A percentile compares a stretch with the other conserved stretches of the same genome.
Conservation (phyloP, 1,284 basidiomycete genomes). For the Chalciporus sp. region DNA sequence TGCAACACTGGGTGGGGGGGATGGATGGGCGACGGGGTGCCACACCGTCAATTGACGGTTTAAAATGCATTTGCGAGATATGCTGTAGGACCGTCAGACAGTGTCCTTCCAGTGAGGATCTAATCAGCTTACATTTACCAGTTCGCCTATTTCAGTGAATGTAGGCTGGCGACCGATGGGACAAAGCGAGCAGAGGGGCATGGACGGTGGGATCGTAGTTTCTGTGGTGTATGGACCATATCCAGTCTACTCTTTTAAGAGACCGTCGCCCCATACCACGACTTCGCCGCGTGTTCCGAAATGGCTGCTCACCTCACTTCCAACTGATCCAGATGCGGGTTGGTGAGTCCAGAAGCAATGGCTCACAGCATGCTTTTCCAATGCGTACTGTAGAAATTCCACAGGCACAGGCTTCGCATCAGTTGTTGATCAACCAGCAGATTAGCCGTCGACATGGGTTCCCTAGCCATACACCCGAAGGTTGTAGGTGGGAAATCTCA, state of each 20-base stretch:
- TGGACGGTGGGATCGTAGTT: slow-evolving; percentile 23
- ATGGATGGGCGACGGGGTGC: slow-evolving; percentile 3
- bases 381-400: slow-evolving; percentile 17
- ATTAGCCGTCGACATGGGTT: neutral
- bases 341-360: slow-evolving; percentile 25
- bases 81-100: slow-evolving; percentile 27
- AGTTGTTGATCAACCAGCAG: slow-evolving; percentile 1
- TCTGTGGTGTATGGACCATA: slow-evolving; percentile 12
- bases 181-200: slow-evolving; percentile 33
- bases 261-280: slow-evolving; percentile 36
- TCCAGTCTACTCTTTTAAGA: slow-evolving; percentile 32
- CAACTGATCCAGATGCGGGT: slow-evolving; percentile 23
- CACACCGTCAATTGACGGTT: neutral
- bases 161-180: slow-evolving; percentile 24
- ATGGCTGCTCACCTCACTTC: slow-evolving; percentile 32
- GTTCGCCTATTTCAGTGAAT: slow-evolving; percentile 20
- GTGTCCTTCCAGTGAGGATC: neutral
- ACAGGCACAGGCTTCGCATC: slow-evolving; percentile 1
- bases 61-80: slow-evolving; percentile 22
- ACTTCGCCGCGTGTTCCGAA: slow-evolving; percentile 35
- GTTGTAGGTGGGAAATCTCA: slow-evolving; percentile 26
- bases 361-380: slow-evolving; percentile 32
- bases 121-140: slow-evolving; percentile 22
- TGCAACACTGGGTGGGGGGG: slow-evolving; percentile 18
- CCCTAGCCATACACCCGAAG: neutral